phyloP scores from a whole-genome alignment of 441 rosid species.

The Erodium moschatum region DNA sequence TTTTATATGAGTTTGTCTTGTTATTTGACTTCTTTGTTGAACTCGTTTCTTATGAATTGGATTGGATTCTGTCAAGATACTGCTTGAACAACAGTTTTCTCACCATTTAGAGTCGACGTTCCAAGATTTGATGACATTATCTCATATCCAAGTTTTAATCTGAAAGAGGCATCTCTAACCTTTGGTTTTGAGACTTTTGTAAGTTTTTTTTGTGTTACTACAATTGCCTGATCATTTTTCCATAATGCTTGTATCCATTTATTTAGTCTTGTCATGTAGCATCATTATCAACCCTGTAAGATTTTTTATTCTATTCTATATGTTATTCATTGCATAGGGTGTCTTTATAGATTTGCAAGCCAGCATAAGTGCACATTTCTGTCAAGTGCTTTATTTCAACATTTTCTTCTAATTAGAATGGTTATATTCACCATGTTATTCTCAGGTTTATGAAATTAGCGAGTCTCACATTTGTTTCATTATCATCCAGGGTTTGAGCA shows the following conservation, averaged over 20 bases:
- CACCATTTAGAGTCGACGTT: slow-evolving; percentile 18
- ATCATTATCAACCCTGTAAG: background rate
- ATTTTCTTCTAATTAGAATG: background rate
- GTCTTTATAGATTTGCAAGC: background rate
- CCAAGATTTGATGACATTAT: slow-evolving; percentile 7
- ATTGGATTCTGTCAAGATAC: background rate
- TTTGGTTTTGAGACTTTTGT: background rate
- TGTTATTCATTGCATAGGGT: background rate
- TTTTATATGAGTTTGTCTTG: background rate
- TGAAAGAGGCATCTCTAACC: background rate
- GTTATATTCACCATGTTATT: background rate
- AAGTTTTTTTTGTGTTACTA: background rate
- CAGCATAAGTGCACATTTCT: too few species aligned
- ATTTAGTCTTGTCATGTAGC: background rate
- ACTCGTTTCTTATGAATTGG: background rate
- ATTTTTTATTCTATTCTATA: background rate
- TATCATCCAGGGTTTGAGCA: slow-evolving; percentile 42
- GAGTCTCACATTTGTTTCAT: background rate
- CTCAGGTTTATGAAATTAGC: background rate
- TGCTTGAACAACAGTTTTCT: background rate
- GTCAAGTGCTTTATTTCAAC: too few species aligned
- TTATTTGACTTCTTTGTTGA: background rate
- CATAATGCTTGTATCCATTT: background rate
- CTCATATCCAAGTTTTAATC: too few species aligned
- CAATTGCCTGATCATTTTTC: background rate